Conservation (phyloP, 2,329 filamentous ascomycete genomes). For the Thermoascus crustaceus region DNA sequence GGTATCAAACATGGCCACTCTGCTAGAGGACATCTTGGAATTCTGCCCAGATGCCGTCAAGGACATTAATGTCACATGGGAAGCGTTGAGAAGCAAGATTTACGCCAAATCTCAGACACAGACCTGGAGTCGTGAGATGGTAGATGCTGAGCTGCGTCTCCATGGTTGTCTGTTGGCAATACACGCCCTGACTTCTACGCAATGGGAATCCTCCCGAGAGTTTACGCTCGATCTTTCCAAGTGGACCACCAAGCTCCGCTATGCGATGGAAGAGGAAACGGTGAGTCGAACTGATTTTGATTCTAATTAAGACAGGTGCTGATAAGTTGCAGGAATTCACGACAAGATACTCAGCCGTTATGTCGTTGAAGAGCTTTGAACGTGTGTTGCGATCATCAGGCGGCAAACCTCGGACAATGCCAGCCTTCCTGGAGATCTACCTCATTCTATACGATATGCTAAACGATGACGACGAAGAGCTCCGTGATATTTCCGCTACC, state of each 20-base stretch:
- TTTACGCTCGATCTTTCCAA: conserved; percentile 19
- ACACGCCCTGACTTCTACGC: conserved; percentile 10
- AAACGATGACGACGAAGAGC: conserved; percentile 87
- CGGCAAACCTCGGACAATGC: conserved; percentile 15
- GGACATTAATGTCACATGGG: conserved; percentile 21
- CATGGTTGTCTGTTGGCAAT: conserved; percentile 30
- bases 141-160: conserved; percentile 29
- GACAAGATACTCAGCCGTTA: conserved; percentile 29
- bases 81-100: conserved; percentile 18
- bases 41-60: conserved; percentile 10
- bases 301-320: not conserved
- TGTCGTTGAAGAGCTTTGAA: conserved; percentile 27
- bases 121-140: conserved; percentile 28
- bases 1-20: conserved; percentile 25
- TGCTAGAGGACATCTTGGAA: conserved; percentile 21
- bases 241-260: conserved; percentile 29
- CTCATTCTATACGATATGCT: conserved; percentile 66
- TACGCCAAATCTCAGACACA: conserved; percentile 15
- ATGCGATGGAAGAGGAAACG: conserved; percentile 34
- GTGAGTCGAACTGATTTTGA: conserved; percentile 17
- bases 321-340: conserved; percentile 27
- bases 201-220: conserved; percentile 6
- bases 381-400: conserved; percentile 34
- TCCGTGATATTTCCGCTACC: conserved; percentile 56
- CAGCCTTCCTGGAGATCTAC: conserved; percentile 47